A percentile compares a stretch with the other conserved stretches of the same genome.
Evolutionary conservation across 495 filamentous ascomycete species (phyloP).

Genomic region (Aspergillus kassunensis): DNA sequence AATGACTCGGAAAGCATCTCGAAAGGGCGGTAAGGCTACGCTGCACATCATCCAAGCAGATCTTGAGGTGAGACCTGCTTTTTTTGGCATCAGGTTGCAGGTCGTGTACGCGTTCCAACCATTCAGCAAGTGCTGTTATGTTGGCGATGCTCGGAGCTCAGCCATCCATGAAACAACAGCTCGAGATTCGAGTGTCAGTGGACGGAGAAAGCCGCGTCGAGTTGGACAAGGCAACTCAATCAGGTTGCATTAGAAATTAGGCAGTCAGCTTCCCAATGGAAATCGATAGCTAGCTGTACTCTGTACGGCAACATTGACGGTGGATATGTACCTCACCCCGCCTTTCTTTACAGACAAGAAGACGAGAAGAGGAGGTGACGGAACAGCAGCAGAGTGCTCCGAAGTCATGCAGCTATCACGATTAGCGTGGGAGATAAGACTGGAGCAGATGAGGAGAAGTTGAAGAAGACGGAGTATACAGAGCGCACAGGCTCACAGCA

Average conservation of each 20-base stretch:
- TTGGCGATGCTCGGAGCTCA: constrained; percentile 1
- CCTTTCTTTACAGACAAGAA: constrained; percentile 9
- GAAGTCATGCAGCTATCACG: constrained; percentile 7
- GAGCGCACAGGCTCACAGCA: no score
- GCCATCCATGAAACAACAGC: neutral
- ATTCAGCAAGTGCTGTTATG: neutral
- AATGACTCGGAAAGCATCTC: neutral
- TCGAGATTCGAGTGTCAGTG: neutral
- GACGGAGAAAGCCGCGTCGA: constrained; percentile 9
- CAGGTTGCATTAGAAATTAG: constrained; percentile 3
- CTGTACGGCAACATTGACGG: constrained; percentile 3
- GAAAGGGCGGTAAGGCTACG: constrained; percentile 2
- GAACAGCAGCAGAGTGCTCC: constrained; percentile 11
- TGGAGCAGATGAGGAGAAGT: no score
- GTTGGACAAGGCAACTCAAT: constrained; percentile 9
- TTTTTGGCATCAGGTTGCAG: neutral
- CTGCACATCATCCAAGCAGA: constrained; percentile 12
- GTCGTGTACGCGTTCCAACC: neutral
- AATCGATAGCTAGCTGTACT: neutral
- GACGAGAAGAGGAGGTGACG: constrained; percentile 21
- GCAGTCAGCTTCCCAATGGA: constrained; percentile 8
- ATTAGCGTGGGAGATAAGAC: constrained; percentile 12
- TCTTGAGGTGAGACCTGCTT: neutral
- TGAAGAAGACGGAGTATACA: no score
- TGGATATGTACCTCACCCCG: constrained; percentile 17